phyloP scores from a whole-genome alignment of 129 eudicot genomes.

The Silybum marianum region DNA sequence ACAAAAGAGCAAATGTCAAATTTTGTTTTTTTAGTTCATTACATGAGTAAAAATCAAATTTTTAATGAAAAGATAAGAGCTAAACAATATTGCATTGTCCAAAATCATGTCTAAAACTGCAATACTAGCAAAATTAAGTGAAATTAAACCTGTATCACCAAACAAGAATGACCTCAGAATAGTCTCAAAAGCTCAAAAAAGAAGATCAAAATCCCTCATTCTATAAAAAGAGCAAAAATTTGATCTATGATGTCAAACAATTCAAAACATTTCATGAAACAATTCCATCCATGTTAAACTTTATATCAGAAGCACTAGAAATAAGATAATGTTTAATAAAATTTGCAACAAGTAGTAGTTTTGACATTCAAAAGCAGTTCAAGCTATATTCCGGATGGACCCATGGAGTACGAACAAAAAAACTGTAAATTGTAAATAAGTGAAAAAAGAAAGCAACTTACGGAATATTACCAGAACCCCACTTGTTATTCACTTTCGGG shows the following conservation, averaged over 20 bases:
- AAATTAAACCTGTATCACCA: conserved; percentile 16
- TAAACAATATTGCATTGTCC: conserved; percentile 22
- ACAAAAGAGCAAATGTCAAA: background rate
- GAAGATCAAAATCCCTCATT: background rate
- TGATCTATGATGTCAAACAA: background rate
- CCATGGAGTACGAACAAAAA: conserved; percentile 1
- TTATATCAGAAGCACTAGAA: background rate
- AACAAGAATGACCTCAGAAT: background rate
- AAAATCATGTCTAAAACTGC: background rate
- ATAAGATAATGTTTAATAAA: background rate
- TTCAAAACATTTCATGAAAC: background rate
- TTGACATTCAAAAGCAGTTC: background rate
- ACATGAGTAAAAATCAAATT: background rate
- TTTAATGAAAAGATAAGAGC: background rate
- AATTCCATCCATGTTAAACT: background rate
- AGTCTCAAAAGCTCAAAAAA: background rate
- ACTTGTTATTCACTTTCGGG: conserved; percentile 1
- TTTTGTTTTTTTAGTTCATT: conserved; percentile 8
- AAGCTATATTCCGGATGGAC: background rate
- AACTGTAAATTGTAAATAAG: background rate
- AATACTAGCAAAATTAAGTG: conserved; percentile 9
- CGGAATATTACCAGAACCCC: conserved; percentile 19
- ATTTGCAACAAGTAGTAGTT: conserved; percentile 7
- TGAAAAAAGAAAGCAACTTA: background rate
- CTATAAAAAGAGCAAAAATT: background rate